phyloP scores from a whole-genome alignment of 192 early-diverging fungal genomes.

The Martensiomyces pterosporus region DNA sequence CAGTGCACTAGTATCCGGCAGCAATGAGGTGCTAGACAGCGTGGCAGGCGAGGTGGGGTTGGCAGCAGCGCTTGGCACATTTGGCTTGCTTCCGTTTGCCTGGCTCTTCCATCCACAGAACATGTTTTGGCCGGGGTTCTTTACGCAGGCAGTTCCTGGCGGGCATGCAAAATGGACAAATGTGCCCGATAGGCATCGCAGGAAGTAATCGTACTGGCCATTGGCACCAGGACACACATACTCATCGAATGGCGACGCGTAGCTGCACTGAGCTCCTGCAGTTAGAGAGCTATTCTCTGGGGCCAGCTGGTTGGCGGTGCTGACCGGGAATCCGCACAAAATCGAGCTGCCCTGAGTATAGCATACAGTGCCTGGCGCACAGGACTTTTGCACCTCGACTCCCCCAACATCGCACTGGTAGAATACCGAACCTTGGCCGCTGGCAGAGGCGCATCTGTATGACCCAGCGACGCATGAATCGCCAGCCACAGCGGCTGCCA shows the following conservation, averaged over 20 bases:
- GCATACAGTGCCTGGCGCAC: slow-evolving; percentile 44
- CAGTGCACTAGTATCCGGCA: too few relatives aligned
- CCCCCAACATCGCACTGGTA: slow-evolving; percentile 33
- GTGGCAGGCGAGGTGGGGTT: too few relatives aligned
- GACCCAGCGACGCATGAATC: slow-evolving; percentile 28
- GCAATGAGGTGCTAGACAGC: too few relatives aligned
- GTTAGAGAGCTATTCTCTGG: slow-evolving; percentile 14
- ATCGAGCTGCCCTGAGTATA: slow-evolving; percentile 39
- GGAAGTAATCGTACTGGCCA: slow-evolving; percentile 29
- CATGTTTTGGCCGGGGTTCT: slow-evolving; percentile 39
- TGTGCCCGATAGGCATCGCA: slow-evolving; percentile 40
- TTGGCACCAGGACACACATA: slow-evolving; percentile 41
- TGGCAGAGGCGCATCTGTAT: slow-evolving; percentile 28
- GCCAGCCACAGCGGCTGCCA: too few relatives aligned
- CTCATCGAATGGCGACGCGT: slow-evolving; percentile 30
- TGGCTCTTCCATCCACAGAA: slow-evolving; percentile 21
- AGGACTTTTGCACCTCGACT: slow-evolving; percentile 26
- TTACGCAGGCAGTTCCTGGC: slow-evolving; percentile 39
- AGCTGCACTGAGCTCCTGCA: slow-evolving; percentile 28
- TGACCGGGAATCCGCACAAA: slow-evolving; percentile 33
- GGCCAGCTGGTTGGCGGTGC: slow-evolving; percentile 15
- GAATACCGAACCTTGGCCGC: slow-evolving; percentile 29
- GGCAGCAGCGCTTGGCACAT: slow-evolving; percentile 1
- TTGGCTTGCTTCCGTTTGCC: neutral
- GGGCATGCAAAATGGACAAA: slow-evolving; percentile 38